Conservation (phyloP, 305 asterid genomes). For the Ajuga reptans region DNA sequence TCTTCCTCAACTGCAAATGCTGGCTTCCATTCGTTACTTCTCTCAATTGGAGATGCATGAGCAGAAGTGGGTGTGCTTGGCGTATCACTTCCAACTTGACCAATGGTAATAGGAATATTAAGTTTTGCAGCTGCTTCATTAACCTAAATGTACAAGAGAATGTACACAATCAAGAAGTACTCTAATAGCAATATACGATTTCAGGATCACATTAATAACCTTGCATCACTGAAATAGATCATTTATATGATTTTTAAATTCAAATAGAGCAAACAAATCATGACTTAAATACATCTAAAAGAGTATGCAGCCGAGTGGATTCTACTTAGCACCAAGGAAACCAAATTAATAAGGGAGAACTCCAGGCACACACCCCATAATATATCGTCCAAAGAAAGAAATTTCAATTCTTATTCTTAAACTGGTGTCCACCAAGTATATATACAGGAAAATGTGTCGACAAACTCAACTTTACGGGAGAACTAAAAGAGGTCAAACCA, state of each 20-base stretch:
- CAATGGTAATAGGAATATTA: slow-evolving; percentile 53
- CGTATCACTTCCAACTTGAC: slow-evolving; percentile 71
- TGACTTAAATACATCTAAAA: not conserved
- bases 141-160: slow-evolving; percentile 41
- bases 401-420: not conserved
- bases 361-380: not conserved
- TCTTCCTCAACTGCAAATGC: slow-evolving; percentile 80
- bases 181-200: slow-evolving; percentile 6
- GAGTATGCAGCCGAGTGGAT: slow-evolving; percentile 2
- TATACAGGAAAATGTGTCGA: not conserved
- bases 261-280: not conserved
- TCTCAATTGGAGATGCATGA: slow-evolving; percentile 49
- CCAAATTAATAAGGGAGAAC: not conserved
- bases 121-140: slow-evolving; percentile 72
- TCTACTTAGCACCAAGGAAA: not conserved
- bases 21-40: slow-evolving; percentile 70
- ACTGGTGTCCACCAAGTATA: not conserved
- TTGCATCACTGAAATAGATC: slow-evolving; percentile 10
- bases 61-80: slow-evolving; percentile 41
- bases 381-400: not conserved
- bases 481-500: not conserved
- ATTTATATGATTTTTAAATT: not conserved
- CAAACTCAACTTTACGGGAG: not conserved
- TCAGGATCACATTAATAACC: not conserved
- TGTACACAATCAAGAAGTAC: not conserved